These are phyloP conservation scores for Podaxis pistillaris DNA, from an alignment of 768 basidiomycete species.

Conservation along the genomic window DNA sequence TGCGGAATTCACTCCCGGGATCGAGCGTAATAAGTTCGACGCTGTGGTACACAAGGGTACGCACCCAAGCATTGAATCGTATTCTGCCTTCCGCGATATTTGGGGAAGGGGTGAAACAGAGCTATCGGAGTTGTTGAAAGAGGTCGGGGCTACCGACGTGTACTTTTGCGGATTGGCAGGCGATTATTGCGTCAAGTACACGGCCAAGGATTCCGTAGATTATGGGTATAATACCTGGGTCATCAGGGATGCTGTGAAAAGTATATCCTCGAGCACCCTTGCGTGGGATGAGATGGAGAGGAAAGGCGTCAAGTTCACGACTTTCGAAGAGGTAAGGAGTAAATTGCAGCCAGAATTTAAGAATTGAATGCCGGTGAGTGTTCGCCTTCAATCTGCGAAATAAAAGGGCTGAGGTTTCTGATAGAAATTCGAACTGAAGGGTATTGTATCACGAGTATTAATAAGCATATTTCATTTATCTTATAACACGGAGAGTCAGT, in stretches of 20 bases:
- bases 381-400: not conserved
- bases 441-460: not conserved
- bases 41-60: conserved; percentile 53
- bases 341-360: conserved; percentile 1
- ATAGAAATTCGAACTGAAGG: not conserved
- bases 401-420: not conserved
- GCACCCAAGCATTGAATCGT: conserved; percentile 64
- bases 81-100: conserved; percentile 75
- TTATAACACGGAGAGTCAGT: no score
- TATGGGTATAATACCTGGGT: conserved; percentile 51
- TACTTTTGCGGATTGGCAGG: conserved; percentile 71
- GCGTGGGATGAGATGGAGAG: conserved; percentile 37
- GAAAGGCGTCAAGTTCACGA: conserved; percentile 29
- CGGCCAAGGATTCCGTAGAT: conserved; percentile 53
- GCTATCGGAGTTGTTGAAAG: conserved; percentile 41
- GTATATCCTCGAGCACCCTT: conserved; percentile 30
- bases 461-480: not conserved
- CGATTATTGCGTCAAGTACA: conserved; percentile 72
- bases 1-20: conserved; percentile 54
- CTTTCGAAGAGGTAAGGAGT: conserved; percentile 21
- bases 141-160: conserved; percentile 50
- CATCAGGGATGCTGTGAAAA: conserved; percentile 46
- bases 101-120: conserved; percentile 47
- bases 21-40: conserved; percentile 42
- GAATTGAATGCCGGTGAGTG: conserved; percentile 1